Base-by-base conservation (phyloP, 352 stramenopile genomes). In the Phytophthora pistaciae region DNA sequence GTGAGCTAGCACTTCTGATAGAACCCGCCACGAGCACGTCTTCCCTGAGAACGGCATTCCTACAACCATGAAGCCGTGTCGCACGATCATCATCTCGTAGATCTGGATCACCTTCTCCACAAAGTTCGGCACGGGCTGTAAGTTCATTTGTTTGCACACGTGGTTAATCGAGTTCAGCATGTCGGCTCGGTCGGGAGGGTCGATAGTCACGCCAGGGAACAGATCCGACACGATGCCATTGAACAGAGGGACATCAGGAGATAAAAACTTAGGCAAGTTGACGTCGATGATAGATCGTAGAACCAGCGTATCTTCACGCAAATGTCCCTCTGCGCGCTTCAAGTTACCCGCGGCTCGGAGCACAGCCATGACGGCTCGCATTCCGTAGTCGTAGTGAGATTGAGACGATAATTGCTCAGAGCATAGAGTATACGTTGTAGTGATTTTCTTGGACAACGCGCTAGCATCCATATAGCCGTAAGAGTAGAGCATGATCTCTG, bases 1-100 rank as follows among this genome's bases (percentile, higher is more conserved):
- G 25, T 90, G 71, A 18, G 90, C 84, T 18, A 99, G 70, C 1
- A 96, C 95, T 18, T 97, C 91, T 11, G 91, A 95, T 6, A 99
- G 80, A 23, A 98, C 91, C 53, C 96, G 83, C 80, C 89, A 95
- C 13, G 91, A 96, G 52, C 84, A 92, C 3, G 95, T 98, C 78
- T 99, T 99, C 11, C 96, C 96, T 1, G 93, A 98, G 49, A 97
- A 97, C 7, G 96, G 94, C 86, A 98, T 96, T 9, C 95, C 96
- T 8, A 99, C 96, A 50, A 99, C 85, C 95, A 99, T 99, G 62
- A 99, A 98, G 5, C 96, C 96, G 73, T 99, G 96, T 1, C 96
- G 91, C 33, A 99, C 96, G 55, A 98, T 95, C 85, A 99, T 98
- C 94, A 98, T 99, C 65, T 99, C 95, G 75, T 99, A 98, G 38